Conservation (phyloP, 2,329 filamentous ascomycete genomes). For the Verticillium nubilum region DNA sequence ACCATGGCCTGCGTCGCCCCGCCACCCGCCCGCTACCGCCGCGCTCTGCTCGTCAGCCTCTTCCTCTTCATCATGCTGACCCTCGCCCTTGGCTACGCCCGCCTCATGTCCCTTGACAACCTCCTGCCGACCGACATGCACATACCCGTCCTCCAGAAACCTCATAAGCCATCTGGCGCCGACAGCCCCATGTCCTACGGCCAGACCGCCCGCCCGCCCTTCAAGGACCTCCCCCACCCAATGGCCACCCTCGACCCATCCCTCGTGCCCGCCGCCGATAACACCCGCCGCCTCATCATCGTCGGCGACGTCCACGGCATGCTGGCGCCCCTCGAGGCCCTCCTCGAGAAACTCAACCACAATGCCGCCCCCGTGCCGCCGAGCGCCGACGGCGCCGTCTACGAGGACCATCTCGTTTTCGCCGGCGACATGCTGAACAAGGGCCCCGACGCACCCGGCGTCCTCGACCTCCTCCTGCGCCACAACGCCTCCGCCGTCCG, state of each 20-base stretch:
- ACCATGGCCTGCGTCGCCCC: neutral
- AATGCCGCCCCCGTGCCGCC: conserved; percentile 21
- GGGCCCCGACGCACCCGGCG: conserved; percentile 75
- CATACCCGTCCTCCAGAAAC: conserved; percentile 7
- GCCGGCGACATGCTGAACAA: conserved; percentile 80
- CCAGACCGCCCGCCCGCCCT: conserved; percentile 29
- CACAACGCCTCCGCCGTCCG: conserved; percentile 76
- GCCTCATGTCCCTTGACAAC: conserved; percentile 19
- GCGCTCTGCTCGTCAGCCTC: conserved; percentile 22
- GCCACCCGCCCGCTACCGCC: conserved; percentile 16
- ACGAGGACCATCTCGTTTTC: conserved; percentile 68
- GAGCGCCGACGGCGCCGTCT: conserved; percentile 22
- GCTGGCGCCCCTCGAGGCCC: conserved; percentile 55
- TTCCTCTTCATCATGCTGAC: conserved; percentile 26
- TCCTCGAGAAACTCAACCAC: conserved; percentile 65
- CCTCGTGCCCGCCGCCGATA: conserved; percentile 25
- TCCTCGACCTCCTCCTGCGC: conserved; percentile 69
- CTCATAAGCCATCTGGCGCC: conserved; percentile 19
- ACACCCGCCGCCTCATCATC: conserved; percentile 62
- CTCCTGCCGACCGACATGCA: conserved; percentile 3
- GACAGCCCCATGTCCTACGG: conserved; percentile 32
- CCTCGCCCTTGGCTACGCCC: conserved; percentile 26
- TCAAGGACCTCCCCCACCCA: conserved; percentile 20
- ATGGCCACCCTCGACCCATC: conserved; percentile 19
- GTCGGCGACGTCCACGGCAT: conserved; percentile 94